phyloP scores from a whole-genome alignment of 768 basidiomycete species.

The Mycena sanguinolenta region DNA sequence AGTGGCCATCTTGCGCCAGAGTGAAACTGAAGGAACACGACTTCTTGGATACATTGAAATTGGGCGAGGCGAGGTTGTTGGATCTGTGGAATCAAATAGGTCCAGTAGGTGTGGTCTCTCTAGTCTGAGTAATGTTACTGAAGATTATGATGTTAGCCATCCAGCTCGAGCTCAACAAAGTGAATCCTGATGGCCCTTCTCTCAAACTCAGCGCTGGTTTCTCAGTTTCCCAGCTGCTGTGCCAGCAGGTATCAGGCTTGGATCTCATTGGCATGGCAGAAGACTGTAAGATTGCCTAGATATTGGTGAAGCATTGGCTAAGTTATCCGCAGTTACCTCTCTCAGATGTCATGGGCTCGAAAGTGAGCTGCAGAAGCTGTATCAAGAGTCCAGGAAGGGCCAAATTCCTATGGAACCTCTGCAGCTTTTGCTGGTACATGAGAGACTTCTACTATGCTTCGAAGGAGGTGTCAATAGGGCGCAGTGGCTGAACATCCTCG shows the following conservation, averaged over 20 bases:
- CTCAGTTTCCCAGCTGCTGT: neutral
- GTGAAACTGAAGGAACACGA: too few species aligned
- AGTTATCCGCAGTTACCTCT: neutral
- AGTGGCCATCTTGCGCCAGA: too few species aligned
- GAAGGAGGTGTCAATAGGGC: neutral
- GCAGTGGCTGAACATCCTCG: neutral
- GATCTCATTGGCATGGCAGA: neutral
- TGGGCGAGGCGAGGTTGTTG: neutral
- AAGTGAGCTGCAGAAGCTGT: slow-evolving; percentile 1
- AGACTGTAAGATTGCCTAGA: neutral
- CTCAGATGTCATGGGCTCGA: too few species aligned
- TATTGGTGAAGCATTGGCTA: neutral
- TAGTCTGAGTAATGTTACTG: neutral
- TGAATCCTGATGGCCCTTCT: too few species aligned
- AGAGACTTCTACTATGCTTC: neutral
- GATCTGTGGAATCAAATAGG: too few species aligned
- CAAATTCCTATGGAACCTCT: neutral
- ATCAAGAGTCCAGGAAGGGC: neutral
- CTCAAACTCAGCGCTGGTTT: neutral
- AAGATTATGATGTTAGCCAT: neutral
- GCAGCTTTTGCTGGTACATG: slow-evolving; percentile 2
- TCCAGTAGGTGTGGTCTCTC: neutral
- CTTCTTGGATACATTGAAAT: too few species aligned
- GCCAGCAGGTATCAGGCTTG: neutral
- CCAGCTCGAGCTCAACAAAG: slow-evolving; percentile 4